A percentile compares a stretch with the other conserved stretches of the same genome.
phyloP scores from a whole-genome alignment of 2,329 filamentous ascomycete species.

The Talaromyces piceae region DNA sequence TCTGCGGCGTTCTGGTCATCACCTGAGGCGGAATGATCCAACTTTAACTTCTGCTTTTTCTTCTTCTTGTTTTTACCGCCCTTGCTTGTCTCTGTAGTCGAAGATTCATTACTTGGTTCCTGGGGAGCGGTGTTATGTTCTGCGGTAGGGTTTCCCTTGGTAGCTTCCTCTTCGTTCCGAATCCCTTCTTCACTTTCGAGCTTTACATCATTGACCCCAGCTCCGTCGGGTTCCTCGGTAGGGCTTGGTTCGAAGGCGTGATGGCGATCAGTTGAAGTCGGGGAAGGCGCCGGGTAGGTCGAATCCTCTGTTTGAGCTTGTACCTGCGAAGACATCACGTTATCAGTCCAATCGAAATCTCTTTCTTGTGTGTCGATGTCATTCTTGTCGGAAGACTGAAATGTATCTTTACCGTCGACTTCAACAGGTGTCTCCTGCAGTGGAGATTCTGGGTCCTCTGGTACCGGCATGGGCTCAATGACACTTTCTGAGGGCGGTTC shows the following conservation, averaged over 20 bases:
- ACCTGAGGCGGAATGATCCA: background rate
- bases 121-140: slow-evolving; percentile 1
- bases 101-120: slow-evolving; percentile 1
- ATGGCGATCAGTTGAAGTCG: slow-evolving; percentile 22
- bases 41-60: slow-evolving; percentile 12
- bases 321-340: slow-evolving; percentile 38
- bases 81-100: slow-evolving; percentile 6
- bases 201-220: slow-evolving; percentile 1
- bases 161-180: slow-evolving; percentile 1
- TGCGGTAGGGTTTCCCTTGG: background rate
- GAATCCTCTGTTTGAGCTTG: slow-evolving; percentile 28
- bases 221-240: slow-evolving; percentile 14
- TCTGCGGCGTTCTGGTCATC: background rate
- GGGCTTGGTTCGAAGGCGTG: slow-evolving; percentile 11
- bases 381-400: slow-evolving; percentile 34
- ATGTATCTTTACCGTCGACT: slow-evolving; percentile 39
- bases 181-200: background rate
- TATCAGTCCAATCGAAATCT: slow-evolving; percentile 38
- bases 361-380: slow-evolving; percentile 29
- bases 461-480: slow-evolving; percentile 15
- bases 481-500: slow-evolving; percentile 13
- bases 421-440: slow-evolving; percentile 24
- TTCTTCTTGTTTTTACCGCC: slow-evolving; percentile 16
- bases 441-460: slow-evolving; percentile 21
- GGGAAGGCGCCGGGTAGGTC: slow-evolving; percentile 26